Evolutionary conservation across 2,329 filamentous ascomycete genomes (phyloP), one percentile per base, ranked within the genome.

Genomic region (Parasarocladium wereldwijsianum): DNA sequence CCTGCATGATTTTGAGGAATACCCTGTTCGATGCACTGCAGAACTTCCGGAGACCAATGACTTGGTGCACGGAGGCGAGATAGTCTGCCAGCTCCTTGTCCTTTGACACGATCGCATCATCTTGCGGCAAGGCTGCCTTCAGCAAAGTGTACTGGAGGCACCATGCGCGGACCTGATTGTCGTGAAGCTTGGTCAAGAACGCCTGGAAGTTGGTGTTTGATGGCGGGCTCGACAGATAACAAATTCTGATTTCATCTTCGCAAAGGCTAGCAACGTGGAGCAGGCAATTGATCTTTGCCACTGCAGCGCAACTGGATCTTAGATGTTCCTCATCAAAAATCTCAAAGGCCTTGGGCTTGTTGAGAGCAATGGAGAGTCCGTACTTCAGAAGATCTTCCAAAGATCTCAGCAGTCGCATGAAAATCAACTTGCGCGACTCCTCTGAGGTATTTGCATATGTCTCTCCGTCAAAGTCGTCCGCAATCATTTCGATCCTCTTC

Each of bases 101-200:
- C 0, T 76, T 68, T 5, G 63, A 66, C 3, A 71, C 59, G 41
- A 85, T 87, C 0, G 66, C 49, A 2, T 72, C 64, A 7, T 56
- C 51, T 40, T 79, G 71, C 39, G 86, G 80, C 17, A 86, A 74
- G 4, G 72, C 80, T 37, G 85, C 76, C 45, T 78, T 80, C 24
- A 94, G 52, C 30, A 94, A 56, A 0, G 71, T 69, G 46, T 94
- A 98, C 38, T 87, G 76, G 22, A 96, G 57, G 21, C 81, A 84
- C 87, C 90, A 96, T 8, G 76, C 71, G 19, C 84, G 75, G 3
- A 93, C 70, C 43, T 93, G 78, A 63, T 93, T 79, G 41, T 96
- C 85, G 23, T 84, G 75, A 24, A 96, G 59, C 44, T 77, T 84
- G 32, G 69, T 73, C 33, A 75, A 66, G 6, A 56, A 40, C 2